Evolutionary conservation across 2,329 filamentous ascomycete genomes (phyloP).

Genomic region (Lecanicillium sp.): DNA sequence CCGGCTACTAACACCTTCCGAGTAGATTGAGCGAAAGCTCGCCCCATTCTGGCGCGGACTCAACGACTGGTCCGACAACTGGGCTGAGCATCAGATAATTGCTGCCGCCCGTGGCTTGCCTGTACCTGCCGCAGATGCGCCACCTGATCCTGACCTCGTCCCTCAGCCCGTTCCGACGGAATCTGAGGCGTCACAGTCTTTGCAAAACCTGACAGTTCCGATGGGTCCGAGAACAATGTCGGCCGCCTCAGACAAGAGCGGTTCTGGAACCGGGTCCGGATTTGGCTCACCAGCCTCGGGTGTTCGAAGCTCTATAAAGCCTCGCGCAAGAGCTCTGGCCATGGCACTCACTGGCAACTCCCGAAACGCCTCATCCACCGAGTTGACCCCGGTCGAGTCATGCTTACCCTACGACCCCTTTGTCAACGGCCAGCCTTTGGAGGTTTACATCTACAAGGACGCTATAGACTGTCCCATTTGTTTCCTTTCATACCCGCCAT

Average conservation of each 20-base stretch:
- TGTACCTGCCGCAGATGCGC: slow-evolving; percentile 76
- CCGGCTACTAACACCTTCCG: not conserved
- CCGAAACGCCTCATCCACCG: slow-evolving; percentile 62
- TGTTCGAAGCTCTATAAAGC: slow-evolving; percentile 58
- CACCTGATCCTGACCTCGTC: slow-evolving; percentile 61
- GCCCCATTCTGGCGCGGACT: slow-evolving; percentile 95
- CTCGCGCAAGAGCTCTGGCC: slow-evolving; percentile 81
- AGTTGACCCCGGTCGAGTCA: slow-evolving; percentile 71
- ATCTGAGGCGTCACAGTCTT: slow-evolving; percentile 26
- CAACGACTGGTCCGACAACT: slow-evolving; percentile 78
- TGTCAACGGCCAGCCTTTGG: slow-evolving; percentile 88
- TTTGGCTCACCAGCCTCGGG: slow-evolving; percentile 42
- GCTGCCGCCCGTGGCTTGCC: slow-evolving; percentile 78
- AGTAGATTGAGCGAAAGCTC: slow-evolving; percentile 80
- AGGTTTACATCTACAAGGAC: slow-evolving; percentile 90
- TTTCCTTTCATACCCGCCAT: slow-evolving; percentile 91
- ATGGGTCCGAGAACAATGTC: slow-evolving; percentile 72
- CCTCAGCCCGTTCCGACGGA: slow-evolving; percentile 32
- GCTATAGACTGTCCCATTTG: slow-evolving; percentile 90
- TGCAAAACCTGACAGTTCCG: slow-evolving; percentile 71
- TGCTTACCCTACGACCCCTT: slow-evolving; percentile 73
- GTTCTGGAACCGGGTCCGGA: slow-evolving; percentile 51
- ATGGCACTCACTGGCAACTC: slow-evolving; percentile 69
- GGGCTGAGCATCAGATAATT: slow-evolving; percentile 93
- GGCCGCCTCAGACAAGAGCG: slow-evolving; percentile 62